Evolutionary conservation across 139 green algal genomes (phyloP).

Genomic region (Gonium pectorale): DNA sequence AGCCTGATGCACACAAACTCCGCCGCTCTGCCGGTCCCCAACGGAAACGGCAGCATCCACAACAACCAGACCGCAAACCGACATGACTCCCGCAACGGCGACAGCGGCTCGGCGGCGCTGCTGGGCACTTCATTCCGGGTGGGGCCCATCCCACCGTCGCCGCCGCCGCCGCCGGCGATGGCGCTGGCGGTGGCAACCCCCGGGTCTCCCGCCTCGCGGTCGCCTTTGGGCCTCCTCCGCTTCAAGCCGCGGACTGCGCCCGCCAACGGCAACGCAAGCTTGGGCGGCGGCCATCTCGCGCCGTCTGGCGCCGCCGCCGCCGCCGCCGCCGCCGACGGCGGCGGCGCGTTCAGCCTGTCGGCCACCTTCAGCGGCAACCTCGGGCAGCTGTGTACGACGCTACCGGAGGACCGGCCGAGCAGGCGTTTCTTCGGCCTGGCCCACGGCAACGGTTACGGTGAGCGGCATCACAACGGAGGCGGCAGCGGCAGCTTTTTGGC

Average conservation of each 20-base stretch:
- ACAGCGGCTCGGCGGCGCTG: not conserved
- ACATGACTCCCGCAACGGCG: not conserved
- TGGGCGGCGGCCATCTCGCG: too few species aligned
- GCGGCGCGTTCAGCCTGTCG: not conserved
- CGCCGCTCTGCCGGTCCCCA: too few species aligned
- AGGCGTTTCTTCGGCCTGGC: not conserved
- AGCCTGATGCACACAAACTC: too few species aligned
- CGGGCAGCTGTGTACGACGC: not conserved
- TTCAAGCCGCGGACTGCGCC: too few species aligned
- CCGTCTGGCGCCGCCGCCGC: not conserved
- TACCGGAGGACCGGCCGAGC: not conserved
- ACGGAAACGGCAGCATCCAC: too few species aligned
- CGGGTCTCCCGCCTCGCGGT: not conserved
- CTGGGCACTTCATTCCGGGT: too few species aligned
- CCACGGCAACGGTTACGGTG: not conserved
- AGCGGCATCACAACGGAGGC: too few species aligned
- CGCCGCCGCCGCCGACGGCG: not conserved
- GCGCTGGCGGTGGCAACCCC: not conserved
- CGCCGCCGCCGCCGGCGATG: not conserved
- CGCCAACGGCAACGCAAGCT: too few species aligned
- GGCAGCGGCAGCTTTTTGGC: too few species aligned
- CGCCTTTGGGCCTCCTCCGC: not conserved
- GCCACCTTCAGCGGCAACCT: slow-evolving; percentile 10
- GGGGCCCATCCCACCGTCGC: too few species aligned
- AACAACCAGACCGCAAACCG: too few species aligned